These are phyloP conservation scores for Mycena amicta DNA, from an alignment of 768 basidiomycete genomes.

Conservation along the genomic window DNA sequence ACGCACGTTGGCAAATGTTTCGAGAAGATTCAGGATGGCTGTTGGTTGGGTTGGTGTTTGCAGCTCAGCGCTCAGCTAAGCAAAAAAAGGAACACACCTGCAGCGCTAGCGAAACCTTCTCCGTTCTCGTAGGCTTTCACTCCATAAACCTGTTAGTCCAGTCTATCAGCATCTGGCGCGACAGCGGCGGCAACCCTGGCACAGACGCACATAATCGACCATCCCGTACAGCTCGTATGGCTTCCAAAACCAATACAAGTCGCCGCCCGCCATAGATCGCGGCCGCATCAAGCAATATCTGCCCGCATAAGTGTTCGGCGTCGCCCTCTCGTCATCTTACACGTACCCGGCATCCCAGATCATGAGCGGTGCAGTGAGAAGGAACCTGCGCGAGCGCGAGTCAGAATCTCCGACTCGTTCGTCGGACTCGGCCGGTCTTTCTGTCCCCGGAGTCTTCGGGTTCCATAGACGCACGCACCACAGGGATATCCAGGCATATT, in stretches of 20 bases:
- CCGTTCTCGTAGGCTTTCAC: constrained; percentile 58
- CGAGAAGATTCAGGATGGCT: constrained; percentile 77
- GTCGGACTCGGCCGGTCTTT: too few relatives aligned
- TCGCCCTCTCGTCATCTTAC: too few relatives aligned
- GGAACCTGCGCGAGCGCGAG: constrained; percentile 38
- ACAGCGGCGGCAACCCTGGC: too few relatives aligned
- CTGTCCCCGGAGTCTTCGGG: too few relatives aligned
- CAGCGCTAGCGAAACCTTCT: constrained; percentile 77
- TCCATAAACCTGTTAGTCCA: constrained; percentile 63
- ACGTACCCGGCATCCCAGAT: constrained; percentile 71
- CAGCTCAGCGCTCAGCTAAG: too few relatives aligned
- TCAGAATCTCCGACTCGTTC: too few relatives aligned
- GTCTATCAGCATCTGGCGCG: too few relatives aligned
- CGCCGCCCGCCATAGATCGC: constrained; percentile 60
- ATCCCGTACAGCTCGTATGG: constrained; percentile 71
- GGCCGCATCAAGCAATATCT: constrained; percentile 38
- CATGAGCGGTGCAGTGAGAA: constrained; percentile 59
- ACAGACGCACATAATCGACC: constrained; percentile 41
- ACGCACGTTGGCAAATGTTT: constrained; percentile 65
- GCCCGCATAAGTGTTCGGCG: neutral
- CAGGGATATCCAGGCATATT: constrained; percentile 49
- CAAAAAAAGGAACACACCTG: constrained; percentile 45
- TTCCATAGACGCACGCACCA: constrained; percentile 36
- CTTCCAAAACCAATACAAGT: constrained; percentile 84
- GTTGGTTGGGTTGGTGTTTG: too few relatives aligned